These are phyloP conservation scores for Drechslerella coelobrocha DNA, from an alignment of 2,329 filamentous ascomycete genomes.

Conservation along the genomic window DNA sequence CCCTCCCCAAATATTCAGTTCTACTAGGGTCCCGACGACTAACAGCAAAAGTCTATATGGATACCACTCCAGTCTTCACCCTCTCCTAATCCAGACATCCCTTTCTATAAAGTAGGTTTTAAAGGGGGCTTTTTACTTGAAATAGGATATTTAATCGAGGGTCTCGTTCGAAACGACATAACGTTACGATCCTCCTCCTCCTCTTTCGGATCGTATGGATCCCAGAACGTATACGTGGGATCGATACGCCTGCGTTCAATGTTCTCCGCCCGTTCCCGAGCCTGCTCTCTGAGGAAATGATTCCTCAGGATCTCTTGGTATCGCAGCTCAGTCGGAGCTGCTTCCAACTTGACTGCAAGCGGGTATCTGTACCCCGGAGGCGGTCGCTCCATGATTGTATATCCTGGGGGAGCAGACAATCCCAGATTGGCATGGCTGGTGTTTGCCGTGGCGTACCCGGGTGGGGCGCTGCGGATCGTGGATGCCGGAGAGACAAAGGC, in stretches of 20 bases:
- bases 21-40: too few species aligned
- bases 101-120: too few species aligned
- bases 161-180: neutral
- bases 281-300: neutral
- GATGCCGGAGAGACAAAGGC: neutral
- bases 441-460: conserved; percentile 1
- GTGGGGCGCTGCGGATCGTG: neutral
- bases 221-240: neutral
- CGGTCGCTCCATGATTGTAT: neutral
- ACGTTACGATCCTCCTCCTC: neutral
- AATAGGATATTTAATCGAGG: neutral
- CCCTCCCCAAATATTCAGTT: too few species aligned
- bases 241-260: neutral
- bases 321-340: neutral
- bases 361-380: neutral
- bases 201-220: neutral
- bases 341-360: neutral
- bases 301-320: neutral
- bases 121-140: too few species aligned
- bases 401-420: neutral
- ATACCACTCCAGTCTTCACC: too few species aligned
- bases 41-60: too few species aligned
- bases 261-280: neutral
- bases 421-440: neutral
- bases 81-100: too few species aligned